These are phyloP conservation scores for Crithidia sp. DNA, from an alignment of 208 protist species.

Conservation along the genomic window DNA sequence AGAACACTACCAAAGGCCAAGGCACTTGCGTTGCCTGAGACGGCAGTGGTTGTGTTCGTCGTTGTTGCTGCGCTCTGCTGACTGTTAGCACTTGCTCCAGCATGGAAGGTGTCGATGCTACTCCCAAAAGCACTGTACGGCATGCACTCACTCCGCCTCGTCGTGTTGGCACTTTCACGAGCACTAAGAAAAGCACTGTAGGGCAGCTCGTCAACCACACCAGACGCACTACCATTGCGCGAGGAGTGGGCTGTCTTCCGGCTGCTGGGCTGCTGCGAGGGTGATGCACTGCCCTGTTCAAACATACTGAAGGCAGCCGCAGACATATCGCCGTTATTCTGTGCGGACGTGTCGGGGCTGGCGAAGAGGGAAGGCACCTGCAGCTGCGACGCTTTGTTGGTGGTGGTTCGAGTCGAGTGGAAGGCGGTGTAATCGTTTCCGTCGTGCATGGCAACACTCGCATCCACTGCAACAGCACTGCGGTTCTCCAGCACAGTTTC, in stretches of 20 bases:
- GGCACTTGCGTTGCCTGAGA: neutral
- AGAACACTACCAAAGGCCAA: neutral
- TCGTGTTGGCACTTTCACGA: neutral
- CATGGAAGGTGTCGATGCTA: too few relatives aligned
- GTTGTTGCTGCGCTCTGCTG: too few relatives aligned
- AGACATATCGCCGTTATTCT: neutral
- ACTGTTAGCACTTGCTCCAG: too few relatives aligned
- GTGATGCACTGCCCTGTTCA: neutral
- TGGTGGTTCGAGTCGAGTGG: too few relatives aligned
- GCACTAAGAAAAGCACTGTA: neutral
- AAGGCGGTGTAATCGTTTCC: conserved; percentile 8
- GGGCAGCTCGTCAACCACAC: neutral
- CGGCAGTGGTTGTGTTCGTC: too few relatives aligned
- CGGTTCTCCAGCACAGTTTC: neutral
- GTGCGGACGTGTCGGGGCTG: neutral
- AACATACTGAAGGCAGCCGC: conserved; percentile 13
- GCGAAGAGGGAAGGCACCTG: neutral
- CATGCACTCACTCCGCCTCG: neutral
- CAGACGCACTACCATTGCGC: neutral
- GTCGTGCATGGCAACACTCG: neutral
- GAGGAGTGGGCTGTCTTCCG: neutral
- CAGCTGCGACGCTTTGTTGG: neutral
- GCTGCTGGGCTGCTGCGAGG: neutral
- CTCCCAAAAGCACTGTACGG: conserved; percentile 3
- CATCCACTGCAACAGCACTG: neutral